Evolutionary conservation across 2,329 filamentous ascomycete genomes (phyloP).

Genomic region (Aspergillus puulaauensis): DNA sequence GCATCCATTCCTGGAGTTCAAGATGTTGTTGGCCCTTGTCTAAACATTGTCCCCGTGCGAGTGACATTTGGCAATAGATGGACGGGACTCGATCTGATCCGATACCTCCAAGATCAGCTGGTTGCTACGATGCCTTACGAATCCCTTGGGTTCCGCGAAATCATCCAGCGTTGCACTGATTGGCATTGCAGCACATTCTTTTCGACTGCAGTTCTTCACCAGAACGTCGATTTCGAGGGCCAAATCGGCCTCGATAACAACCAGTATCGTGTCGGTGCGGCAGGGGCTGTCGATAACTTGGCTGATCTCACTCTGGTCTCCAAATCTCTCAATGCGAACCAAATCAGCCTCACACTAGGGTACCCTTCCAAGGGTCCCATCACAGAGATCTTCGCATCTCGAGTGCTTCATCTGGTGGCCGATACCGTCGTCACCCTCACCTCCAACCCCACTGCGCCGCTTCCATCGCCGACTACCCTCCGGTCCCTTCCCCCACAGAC

Average conservation of each 20-base stretch:
- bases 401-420: constrained; percentile 41
- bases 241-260: constrained; percentile 40
- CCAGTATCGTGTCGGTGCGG: constrained; percentile 40
- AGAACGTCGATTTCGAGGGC: constrained; percentile 37
- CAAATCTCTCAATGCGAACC: constrained; percentile 28
- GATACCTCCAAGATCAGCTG: constrained; percentile 57
- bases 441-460: constrained; percentile 32
- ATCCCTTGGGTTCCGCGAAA: constrained; percentile 55
- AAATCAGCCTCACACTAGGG: constrained; percentile 36
- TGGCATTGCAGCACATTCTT: constrained; percentile 45
- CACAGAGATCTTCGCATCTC: constrained; percentile 36
- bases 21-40: constrained; percentile 62
- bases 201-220: constrained; percentile 43
- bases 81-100: constrained; percentile 55
- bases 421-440: constrained; percentile 37
- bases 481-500: constrained; percentile 31
- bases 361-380: constrained; percentile 38
- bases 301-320: constrained; percentile 42
- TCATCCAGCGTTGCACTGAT: constrained; percentile 46
- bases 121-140: constrained; percentile 57
- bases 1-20: constrained; percentile 55
- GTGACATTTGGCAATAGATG: constrained; percentile 54
- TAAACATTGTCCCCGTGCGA: constrained; percentile 66
- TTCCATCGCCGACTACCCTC: constrained; percentile 35
- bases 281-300: constrained; percentile 41